These are phyloP conservation scores for Pseudocercospora fijiensis DNA, from an alignment of 2,329 filamentous ascomycete genomes.

Conservation along the genomic window DNA sequence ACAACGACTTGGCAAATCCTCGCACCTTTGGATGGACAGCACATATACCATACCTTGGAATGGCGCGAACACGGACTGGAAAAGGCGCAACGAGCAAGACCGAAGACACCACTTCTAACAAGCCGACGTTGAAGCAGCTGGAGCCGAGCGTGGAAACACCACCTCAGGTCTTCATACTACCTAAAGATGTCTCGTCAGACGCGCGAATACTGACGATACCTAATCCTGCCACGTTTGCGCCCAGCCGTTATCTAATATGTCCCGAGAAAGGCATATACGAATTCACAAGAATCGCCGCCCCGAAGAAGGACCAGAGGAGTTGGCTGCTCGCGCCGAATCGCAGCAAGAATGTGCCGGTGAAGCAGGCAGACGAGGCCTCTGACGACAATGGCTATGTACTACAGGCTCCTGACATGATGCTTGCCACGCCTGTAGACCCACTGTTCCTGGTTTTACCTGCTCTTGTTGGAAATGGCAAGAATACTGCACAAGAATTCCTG, in stretches of 20 bases:
- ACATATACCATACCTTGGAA: conserved; percentile 10
- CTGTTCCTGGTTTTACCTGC: conserved; percentile 79
- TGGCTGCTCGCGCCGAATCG: conserved; percentile 51
- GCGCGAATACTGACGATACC: conserved; percentile 58
- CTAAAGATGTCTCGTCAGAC: conserved; percentile 51
- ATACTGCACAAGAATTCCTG: conserved; percentile 47
- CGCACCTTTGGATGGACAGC: neutral
- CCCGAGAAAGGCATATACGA: conserved; percentile 60
- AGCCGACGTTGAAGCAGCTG: conserved; percentile 31
- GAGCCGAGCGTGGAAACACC: conserved; percentile 43
- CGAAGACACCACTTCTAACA: conserved; percentile 10
- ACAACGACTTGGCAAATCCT: neutral
- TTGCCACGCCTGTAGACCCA: conserved; percentile 81
- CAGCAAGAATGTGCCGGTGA: conserved; percentile 4
- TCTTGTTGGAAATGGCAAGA: conserved; percentile 45
- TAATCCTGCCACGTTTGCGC: conserved; percentile 51
- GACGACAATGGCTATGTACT: conserved; percentile 54
- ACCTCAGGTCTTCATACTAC: conserved; percentile 59
- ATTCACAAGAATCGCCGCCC: conserved; percentile 57
- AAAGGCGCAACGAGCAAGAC: conserved; percentile 26
- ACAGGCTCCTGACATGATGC: conserved; percentile 69
- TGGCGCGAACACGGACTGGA: conserved; percentile 35
- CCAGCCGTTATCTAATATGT: conserved; percentile 59
- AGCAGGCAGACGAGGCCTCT: conserved; percentile 15
- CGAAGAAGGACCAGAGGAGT: conserved; percentile 51